Conservation (phyloP, 495 filamentous ascomycete species). For the Mytilinidion resinicola region DNA sequence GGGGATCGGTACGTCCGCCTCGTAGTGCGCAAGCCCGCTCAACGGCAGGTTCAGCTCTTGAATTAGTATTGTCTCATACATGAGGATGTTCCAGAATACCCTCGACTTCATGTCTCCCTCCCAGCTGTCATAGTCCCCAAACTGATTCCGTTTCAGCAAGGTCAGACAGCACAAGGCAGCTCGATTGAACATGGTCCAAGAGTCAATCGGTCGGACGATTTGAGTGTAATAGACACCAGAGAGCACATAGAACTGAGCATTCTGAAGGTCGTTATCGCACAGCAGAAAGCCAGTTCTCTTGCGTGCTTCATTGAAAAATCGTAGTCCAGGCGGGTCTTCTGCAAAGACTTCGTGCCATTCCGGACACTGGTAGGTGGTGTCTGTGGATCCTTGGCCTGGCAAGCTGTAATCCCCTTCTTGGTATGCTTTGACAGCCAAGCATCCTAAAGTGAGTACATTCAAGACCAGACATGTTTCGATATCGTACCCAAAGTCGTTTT, state of each 20-base stretch:
- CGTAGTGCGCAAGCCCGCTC: slow-evolving; percentile 19
- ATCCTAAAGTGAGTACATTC: slow-evolving; percentile 21
- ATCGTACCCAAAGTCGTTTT: slow-evolving; percentile 24
- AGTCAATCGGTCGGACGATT: slow-evolving; percentile 24
- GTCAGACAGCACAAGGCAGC: slow-evolving; percentile 24
- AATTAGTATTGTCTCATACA: slow-evolving; percentile 27
- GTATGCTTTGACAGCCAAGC: slow-evolving; percentile 22
- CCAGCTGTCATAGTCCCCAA: slow-evolving; percentile 23
- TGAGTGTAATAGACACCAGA: slow-evolving; percentile 25
- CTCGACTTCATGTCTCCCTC: slow-evolving; percentile 26
- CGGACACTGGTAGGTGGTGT: slow-evolving; percentile 2
- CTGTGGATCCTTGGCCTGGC: background rate
- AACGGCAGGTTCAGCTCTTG: slow-evolving; percentile 25
- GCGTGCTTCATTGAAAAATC: slow-evolving; percentile 27
- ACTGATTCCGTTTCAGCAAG: slow-evolving; percentile 11
- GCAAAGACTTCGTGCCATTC: slow-evolving; percentile 21
- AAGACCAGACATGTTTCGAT: slow-evolving; percentile 24
- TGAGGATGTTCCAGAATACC: slow-evolving; percentile 25
- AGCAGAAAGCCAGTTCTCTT: slow-evolving; percentile 21
- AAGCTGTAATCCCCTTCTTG: slow-evolving; percentile 24
- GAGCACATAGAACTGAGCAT: slow-evolving; percentile 23
- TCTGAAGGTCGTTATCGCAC: slow-evolving; percentile 21
- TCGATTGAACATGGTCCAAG: slow-evolving; percentile 24
- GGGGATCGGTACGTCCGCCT: slow-evolving; percentile 23
- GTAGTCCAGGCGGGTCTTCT: slow-evolving; percentile 21